Evolutionary conservation across 768 basidiomycete genomes (phyloP), one percentile per base, ranked within the genome.

Genomic region (Lentinula sp.): DNA sequence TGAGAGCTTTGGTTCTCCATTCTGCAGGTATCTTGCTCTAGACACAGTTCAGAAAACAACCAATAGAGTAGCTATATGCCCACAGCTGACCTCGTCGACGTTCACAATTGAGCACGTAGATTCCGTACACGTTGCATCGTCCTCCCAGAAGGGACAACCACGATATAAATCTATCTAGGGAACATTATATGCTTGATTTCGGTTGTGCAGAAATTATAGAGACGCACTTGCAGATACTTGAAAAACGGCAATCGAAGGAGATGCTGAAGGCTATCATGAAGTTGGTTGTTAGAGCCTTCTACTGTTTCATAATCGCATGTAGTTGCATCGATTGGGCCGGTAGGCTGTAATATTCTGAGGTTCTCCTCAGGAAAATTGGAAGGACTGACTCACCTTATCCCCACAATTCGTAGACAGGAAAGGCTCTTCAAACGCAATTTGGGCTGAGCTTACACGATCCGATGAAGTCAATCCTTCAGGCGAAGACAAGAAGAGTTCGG

Each of bases 91-190:
- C 83, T 98, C 95, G 65, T 96, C 92, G 9, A 95, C 85, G 10
- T 91, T 91, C 12, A 93, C 92, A 55, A 98, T 94, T 2, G 90
- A 89, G 72, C 97, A 99, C 63, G 90, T 91, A 54, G 87, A 80
- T 69, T 95, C 89, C 80, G 86, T 93, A 73, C 97, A 99, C 59
- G 89, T 89, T 2, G 91, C 93, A 69, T 95, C 85, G 67, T 97
- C 95, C 61, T 90, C 82, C 97, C 97, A 99, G 74, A 95, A 98
- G n/a, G 97, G 96, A 76, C 97, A 99, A 70, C 98, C 95, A 35
- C 94, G 84, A 72, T 91, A 95, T 4, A 99, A 74, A 70, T 99
- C 95, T 48, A 89, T 88, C 93, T 94, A 65, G 32, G 36, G 53
- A 32, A 39, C 12, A 62, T 60, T 50, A 56, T 48, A 33, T 37